A percentile compares a stretch with the other conserved stretches of the same genome.
Conservation (phyloP, 2,329 filamentous ascomycete genomes). For the Scleromitrula shiraiana region DNA sequence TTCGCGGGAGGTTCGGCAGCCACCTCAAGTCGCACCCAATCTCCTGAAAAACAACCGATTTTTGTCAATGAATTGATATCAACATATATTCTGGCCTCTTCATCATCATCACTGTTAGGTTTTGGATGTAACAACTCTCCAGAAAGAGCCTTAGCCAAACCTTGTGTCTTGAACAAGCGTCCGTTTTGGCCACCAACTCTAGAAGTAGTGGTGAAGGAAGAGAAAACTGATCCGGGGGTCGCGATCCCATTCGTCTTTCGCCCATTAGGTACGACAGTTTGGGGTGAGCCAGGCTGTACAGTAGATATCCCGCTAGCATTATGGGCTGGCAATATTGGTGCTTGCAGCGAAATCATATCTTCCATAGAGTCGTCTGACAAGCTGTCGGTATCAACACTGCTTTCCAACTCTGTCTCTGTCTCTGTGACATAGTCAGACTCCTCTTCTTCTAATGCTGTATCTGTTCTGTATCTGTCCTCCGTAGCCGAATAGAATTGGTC, state of each 20-base stretch:
- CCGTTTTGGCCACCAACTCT: conserved; percentile 64
- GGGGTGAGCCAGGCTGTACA: conserved; percentile 72
- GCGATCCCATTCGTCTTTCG: conserved; percentile 65
- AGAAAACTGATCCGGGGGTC: conserved; percentile 84
- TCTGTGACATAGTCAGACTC: conserved; percentile 46
- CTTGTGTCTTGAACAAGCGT: conserved; percentile 77
- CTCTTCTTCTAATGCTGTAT: conserved; percentile 46
- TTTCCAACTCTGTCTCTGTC: conserved; percentile 49
- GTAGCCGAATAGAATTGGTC: conserved; percentile 91
- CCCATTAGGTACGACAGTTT: conserved; percentile 46
- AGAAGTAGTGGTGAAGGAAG: conserved; percentile 78
- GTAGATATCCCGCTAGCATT: conserved; percentile 73
- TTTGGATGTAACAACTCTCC: conserved; percentile 78
- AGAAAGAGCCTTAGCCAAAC: conserved; percentile 62
- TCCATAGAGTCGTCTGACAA: conserved; percentile 87
- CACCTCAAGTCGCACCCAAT: conserved; percentile 84
- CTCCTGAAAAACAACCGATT: conserved; percentile 93
- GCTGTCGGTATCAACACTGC: conserved; percentile 61
- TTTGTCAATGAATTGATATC: conserved; percentile 79
- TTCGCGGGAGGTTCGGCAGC: conserved; percentile 64
- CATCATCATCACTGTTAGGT: conserved; percentile 69
- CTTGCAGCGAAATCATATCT: conserved; percentile 83
- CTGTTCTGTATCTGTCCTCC: conserved; percentile 62
- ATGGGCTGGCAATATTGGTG: conserved; percentile 69
- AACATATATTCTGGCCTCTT: conserved; percentile 83